phyloP scores from a whole-genome alignment of 202 grass and related monocot genomes.

The Setaria viridis region DNA sequence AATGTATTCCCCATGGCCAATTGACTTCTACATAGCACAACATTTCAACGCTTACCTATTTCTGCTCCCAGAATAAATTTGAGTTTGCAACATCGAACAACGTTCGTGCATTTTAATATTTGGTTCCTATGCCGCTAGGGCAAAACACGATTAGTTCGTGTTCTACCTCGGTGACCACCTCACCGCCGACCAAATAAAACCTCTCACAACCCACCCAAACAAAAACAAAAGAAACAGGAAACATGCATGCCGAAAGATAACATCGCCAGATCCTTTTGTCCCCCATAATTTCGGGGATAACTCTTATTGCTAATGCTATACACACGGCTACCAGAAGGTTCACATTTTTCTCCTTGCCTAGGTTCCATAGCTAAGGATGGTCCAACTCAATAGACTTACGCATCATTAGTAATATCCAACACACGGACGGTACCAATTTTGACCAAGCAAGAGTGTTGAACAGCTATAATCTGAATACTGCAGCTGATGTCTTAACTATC shows the following conservation, averaged over 20 bases:
- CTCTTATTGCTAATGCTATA: conserved; percentile 52
- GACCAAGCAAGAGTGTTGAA: conserved; percentile 29
- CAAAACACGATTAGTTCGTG: neutral
- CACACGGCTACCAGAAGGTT: conserved; percentile 37
- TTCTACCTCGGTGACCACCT: neutral
- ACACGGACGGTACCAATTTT: conserved; percentile 28
- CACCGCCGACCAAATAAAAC: neutral
- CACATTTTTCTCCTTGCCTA: neutral
- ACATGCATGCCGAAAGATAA: neutral
- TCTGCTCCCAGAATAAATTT: too few relatives aligned
- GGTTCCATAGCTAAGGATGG: conserved; percentile 29
- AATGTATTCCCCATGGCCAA: too few relatives aligned
- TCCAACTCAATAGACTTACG: conserved; percentile 32
- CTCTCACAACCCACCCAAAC: neutral
- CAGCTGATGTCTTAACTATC: conserved; percentile 40
- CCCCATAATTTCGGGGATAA: conserved; percentile 25
- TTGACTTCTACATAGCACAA: too few relatives aligned
- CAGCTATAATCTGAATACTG: conserved; percentile 32
- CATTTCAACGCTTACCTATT: too few relatives aligned
- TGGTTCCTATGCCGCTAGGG: neutral
- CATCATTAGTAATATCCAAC: conserved; percentile 14
- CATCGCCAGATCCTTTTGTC: conserved; percentile 28
- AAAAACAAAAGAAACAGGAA: neutral
- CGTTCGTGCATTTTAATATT: conserved; percentile 12
- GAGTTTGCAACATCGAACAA: neutral